Base-by-base conservation (phyloP, 2,329 filamentous ascomycete species). In the Balansia obtecta region DNA sequence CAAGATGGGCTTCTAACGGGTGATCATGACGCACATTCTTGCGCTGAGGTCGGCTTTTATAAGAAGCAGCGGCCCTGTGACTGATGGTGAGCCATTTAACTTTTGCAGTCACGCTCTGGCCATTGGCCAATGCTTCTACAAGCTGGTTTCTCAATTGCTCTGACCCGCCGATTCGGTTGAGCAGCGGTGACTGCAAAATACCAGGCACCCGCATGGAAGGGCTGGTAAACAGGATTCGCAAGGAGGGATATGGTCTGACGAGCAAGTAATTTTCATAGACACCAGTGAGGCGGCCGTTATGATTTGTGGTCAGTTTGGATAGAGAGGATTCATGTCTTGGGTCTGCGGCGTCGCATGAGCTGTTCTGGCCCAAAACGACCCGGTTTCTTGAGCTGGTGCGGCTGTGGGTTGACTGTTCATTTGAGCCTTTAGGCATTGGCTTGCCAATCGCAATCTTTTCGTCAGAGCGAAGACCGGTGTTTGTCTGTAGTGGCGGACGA, bases 91-190 rank as follows among this genome's bases (percentile, higher is more conserved):
- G 54, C 54, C 54, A 56, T 41, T 49, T 54, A 13, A 90, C 77
- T 60, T 86, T 86, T 4, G 84, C 84, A 1, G 85, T 89, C 5
- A 89, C 81, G 45, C 84, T 82, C 43, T 80, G 77, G 0, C 84
- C 84, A 57, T 83, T 76, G 5, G 76, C 74, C 20, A 90, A 74
- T 0, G 85, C 84, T n/a, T 70, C 65, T 1, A 65, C 63, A 16
- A 80, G 65, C 41, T 74, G 70, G 13, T 77, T 70, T 9, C 71
- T 70, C 2, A 76, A 68, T 15, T 68, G 64, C 2, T 60, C 58
- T 0, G 72, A 71, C 2, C 76, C 76, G 11, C 76, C 76, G 27
- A 80, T 74, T 27, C 72, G 71, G 10, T 69, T 67, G 59, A 80
- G 70, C 55, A 81, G 76, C 1, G 71, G 74, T 3, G 76, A 77